Conservation (phyloP, 257 asterid genomes). For the Ophiorrhiza pumila region DNA sequence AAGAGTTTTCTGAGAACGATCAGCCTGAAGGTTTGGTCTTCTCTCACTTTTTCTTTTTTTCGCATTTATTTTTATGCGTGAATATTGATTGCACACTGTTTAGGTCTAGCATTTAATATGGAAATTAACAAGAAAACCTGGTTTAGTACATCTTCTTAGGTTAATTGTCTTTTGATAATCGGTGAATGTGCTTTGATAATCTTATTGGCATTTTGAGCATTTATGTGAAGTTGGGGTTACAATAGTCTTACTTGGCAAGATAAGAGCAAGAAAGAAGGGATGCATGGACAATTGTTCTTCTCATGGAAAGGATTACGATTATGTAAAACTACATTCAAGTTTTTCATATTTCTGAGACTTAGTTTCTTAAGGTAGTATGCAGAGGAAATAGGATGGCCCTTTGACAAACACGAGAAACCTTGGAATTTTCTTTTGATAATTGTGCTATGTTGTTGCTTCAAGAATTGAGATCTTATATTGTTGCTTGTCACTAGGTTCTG, state of each 20-base stretch:
- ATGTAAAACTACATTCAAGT: not conserved
- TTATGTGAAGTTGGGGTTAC: not conserved
- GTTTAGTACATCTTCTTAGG: not conserved
- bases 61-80: not conserved
- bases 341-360: not conserved
- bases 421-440: not conserved
- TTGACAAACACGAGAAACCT: not conserved
- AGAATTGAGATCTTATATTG: constrained; percentile 8
- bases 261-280: not conserved
- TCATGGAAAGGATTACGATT: not conserved
- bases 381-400: not conserved
- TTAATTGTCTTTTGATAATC: not conserved
- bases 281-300: not conserved
- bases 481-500: constrained; percentile 54
- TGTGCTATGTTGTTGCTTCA: not conserved
- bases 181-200: too few species aligned
- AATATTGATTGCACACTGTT: not conserved
- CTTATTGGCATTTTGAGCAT: too few species aligned
- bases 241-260: not conserved
- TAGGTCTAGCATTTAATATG: not conserved
- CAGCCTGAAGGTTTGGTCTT: constrained; percentile 63
- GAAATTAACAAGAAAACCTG: too few species aligned
- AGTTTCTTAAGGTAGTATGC: not conserved
- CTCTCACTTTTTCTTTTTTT: not conserved
- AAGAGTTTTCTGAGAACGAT: constrained; percentile 89